A percentile compares a stretch with the other conserved stretches of the same genome.
Evolutionary conservation across 2,329 filamentous ascomycete genomes (phyloP).

Genomic region (Cryphonectria naterciae): DNA sequence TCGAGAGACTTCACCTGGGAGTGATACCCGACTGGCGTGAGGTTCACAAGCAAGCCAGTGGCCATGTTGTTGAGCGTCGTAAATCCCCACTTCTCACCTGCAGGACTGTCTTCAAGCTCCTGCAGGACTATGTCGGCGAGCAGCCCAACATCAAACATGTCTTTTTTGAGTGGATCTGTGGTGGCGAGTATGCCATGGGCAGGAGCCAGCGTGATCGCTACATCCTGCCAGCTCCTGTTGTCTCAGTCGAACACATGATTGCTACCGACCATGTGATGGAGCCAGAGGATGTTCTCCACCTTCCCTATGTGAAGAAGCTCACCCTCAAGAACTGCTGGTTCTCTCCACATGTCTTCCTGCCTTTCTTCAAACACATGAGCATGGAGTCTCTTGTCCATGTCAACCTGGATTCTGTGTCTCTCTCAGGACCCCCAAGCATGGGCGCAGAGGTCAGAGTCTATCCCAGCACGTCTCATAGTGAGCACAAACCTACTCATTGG

Average conservation of each 20-base stretch:
- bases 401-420: conserved; percentile 66
- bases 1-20: conserved; percentile 60
- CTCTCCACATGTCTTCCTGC: conserved; percentile 59
- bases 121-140: conserved; percentile 53
- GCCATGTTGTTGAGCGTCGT: conserved; percentile 42
- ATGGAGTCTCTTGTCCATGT: conserved; percentile 54
- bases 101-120: conserved; percentile 53
- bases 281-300: conserved; percentile 47
- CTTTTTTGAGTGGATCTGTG: conserved; percentile 68
- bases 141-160: conserved; percentile 58
- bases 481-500: conserved; percentile 23
- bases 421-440: conserved; percentile 52
- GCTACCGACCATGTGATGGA: conserved; percentile 30
- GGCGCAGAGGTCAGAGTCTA: conserved; percentile 19
- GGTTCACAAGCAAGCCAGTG: conserved; percentile 56
- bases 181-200: conserved; percentile 69
- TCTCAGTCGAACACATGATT: conserved; percentile 40
- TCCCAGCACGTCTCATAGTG: conserved; percentile 18
- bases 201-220: conserved; percentile 64
- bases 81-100: conserved; percentile 57
- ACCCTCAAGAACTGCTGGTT: conserved; percentile 73
- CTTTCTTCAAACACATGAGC: conserved; percentile 54
- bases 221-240: conserved; percentile 64
- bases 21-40: conserved; percentile 70
- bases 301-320: conserved; percentile 62